Evolutionary conservation across 2,329 filamentous ascomycete genomes (phyloP).

Genomic region (Periconia sp.): DNA sequence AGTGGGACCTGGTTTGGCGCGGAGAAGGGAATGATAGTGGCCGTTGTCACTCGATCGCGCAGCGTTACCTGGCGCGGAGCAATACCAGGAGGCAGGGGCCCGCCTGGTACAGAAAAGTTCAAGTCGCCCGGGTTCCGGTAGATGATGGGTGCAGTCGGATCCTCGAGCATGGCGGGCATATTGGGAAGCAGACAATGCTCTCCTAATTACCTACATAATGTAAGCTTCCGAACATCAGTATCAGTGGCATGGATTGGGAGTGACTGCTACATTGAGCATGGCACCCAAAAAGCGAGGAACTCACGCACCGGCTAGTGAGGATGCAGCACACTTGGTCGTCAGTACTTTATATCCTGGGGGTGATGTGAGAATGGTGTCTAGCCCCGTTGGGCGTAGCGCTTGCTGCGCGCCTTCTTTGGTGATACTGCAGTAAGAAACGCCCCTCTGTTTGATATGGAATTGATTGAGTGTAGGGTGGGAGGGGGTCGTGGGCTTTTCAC

Average conservation of each 20-base stretch:
- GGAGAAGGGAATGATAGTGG: slow-evolving; percentile 80
- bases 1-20: slow-evolving; percentile 75
- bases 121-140: slow-evolving; percentile 67
- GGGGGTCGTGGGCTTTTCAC: no score
- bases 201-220: background rate
- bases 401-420: background rate
- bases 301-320: background rate
- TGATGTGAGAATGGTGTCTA: background rate
- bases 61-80: slow-evolving; percentile 76
- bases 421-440: background rate
- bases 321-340: background rate
- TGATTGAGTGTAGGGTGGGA: no score
- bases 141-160: slow-evolving; percentile 70
- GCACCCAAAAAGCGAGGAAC: background rate
- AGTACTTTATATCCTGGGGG: background rate
- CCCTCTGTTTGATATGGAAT: no score
- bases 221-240: background rate
- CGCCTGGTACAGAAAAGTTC: slow-evolving; percentile 65
- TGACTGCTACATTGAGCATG: background rate
- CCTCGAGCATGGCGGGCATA: slow-evolving; percentile 80
- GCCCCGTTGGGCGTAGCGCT: background rate
- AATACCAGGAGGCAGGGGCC: slow-evolving; percentile 69
- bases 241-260: background rate
- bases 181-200: slow-evolving; percentile 20
- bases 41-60: slow-evolving; percentile 79